Evolutionary conservation across 345 rosid genomes (phyloP), one percentile per base, ranked within the genome.

Genomic region (Aurinia saxatilis): DNA sequence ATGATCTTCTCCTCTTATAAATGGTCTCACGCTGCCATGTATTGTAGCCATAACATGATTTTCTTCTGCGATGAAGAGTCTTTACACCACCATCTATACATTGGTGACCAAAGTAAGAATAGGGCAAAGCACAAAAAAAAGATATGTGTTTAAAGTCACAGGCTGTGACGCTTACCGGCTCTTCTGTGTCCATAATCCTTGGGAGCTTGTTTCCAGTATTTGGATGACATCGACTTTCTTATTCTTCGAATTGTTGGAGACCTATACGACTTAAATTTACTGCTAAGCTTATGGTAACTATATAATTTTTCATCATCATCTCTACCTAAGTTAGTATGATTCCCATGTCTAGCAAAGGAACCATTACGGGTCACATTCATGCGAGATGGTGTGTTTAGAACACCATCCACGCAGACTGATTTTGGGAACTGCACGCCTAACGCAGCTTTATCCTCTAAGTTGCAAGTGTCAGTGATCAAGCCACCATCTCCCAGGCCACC

Each of bases 161-260:
- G 42, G 21, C 15, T n/a, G 21, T 50, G 65, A 57, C 16, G 23
- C 85, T 79, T 72, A 89, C 98, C 93, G 71, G 77, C 77, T 78
- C 71, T 82, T 8, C 76, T 63, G 70, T 63, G 42, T 71, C 86
- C 91, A 50, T 54, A 80, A 25, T 85, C 91, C 75, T 75, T 85
- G 17, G 93, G 87, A 62, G 85, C 79, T 60, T 50, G 78, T 76
- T 79, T 87, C 95, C 96, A 84, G 71, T 89, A 80, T 68, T 87
- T 89, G 60, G 97, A 85, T 5, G 84, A 73, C 72, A 81, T 50
- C 65, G 87, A 77, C 71, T 85, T 92, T 78, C 90, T 90, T 64
- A 84, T 80, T 72, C 88, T 79, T 47, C 79, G 78, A 38, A 83
- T 81, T 31, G 83, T 61, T 16, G 87, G 79, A 75, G 80, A 80